Evolutionary conservation across 129 eudicot species (phyloP).

Genomic region (Tagetes erecta): DNA sequence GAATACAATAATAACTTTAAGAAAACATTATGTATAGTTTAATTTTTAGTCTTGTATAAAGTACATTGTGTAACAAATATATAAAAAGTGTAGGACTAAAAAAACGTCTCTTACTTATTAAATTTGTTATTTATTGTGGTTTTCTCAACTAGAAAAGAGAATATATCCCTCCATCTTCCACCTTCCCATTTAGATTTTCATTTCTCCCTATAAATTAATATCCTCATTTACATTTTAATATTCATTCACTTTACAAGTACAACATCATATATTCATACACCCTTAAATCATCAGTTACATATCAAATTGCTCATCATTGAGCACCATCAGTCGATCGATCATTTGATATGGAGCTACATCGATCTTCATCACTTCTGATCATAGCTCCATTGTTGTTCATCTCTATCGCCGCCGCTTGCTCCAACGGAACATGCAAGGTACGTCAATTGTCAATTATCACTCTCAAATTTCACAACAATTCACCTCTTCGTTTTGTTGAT

Average conservation of each 20-base stretch:
- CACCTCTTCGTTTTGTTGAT: no score
- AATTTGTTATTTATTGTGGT: no score
- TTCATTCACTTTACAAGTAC: neutral
- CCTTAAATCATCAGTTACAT: slow-evolving; percentile 1
- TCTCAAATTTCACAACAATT: neutral
- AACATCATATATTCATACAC: neutral
- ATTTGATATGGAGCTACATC: slow-evolving; percentile 14
- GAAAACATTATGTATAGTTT: no score
- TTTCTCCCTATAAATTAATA: slow-evolving; percentile 20
- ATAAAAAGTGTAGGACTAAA: neutral
- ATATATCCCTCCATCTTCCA: slow-evolving; percentile 14
- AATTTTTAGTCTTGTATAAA: no score
- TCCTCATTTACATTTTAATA: neutral
- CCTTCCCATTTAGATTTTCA: slow-evolving; percentile 2
- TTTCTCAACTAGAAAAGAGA: neutral
- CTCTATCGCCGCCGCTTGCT: slow-evolving; percentile 44
- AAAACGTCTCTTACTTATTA: neutral
- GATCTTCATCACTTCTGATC: slow-evolving; percentile 2
- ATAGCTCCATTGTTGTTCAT: slow-evolving; percentile 21
- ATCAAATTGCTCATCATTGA: neutral
- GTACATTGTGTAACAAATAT: no score
- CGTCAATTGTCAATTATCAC: neutral
- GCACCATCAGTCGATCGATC: neutral
- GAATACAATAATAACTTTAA: no score
- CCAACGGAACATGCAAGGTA: slow-evolving; percentile 63